Percentiles rank a stretch among this genome's conserved stretches.
Conservation (phyloP, 2,329 filamentous ascomycete genomes). For the Coniochaeta pulveracea region DNA sequence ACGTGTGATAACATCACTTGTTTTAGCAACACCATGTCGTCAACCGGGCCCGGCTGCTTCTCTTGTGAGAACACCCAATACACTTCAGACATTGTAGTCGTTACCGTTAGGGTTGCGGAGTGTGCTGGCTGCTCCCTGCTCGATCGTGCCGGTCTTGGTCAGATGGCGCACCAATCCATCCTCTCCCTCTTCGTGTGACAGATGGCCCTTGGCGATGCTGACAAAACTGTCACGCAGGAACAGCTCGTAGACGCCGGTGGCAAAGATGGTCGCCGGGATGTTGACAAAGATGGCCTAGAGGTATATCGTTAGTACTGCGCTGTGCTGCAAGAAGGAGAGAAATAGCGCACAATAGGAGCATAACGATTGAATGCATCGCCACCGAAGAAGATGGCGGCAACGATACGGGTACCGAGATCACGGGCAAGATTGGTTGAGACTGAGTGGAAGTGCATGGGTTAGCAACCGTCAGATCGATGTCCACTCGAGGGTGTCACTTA, state of each 20-base stretch:
- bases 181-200: constrained; percentile 36
- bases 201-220: constrained; percentile 36
- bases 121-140: constrained; percentile 8
- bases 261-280: constrained; percentile 43
- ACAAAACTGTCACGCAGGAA: constrained; percentile 39
- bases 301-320: not conserved
- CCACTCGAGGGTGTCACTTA: not conserved
- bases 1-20: too few relatives aligned
- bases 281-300: constrained; percentile 36
- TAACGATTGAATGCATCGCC: constrained; percentile 29
- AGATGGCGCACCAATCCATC: constrained; percentile 33
- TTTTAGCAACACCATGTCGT: too few relatives aligned
- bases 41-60: too few relatives aligned
- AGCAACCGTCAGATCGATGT: not conserved
- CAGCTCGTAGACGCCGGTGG: constrained; percentile 42
- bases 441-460: too few relatives aligned
- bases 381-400: constrained; percentile 46
- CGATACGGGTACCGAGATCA: constrained; percentile 47
- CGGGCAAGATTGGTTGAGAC: constrained; percentile 44
- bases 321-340: not conserved
- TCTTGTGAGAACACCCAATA: too few relatives aligned
- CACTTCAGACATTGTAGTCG: too few relatives aligned
- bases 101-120: not conserved
- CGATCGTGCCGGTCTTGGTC: constrained; percentile 21
- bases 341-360: not conserved